phyloP scores from a whole-genome alignment of 441 rosid genomes.

The Breynia disticha region DNA sequence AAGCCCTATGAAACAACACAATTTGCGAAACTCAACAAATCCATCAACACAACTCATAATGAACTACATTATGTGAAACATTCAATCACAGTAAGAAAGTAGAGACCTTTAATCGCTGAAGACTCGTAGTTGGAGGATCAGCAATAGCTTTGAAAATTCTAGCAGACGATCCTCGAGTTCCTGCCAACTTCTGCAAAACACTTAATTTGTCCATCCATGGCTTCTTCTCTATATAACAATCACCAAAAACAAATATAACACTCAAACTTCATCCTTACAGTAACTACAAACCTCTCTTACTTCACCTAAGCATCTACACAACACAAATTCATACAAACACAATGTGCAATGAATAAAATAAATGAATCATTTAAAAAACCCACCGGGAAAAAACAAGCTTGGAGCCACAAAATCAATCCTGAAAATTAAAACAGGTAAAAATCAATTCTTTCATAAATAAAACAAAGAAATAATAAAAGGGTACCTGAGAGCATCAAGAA shows the following conservation, averaged over 20 bases:
- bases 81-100: not conserved
- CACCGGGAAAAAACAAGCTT: constrained; percentile 60
- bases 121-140: constrained; percentile 95
- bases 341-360: too few species aligned
- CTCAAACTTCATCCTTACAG: not conserved
- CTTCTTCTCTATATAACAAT: constrained; percentile 28
- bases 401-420: constrained; percentile 92
- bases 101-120: constrained; percentile 79
- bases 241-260: constrained; percentile 1
- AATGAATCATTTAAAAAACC: constrained; percentile 1
- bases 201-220: constrained; percentile 90
- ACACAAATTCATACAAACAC: too few species aligned
- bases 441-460: not conserved
- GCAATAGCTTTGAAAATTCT: constrained; percentile 90
- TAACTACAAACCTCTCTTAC: not conserved
- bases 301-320: not conserved
- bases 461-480: not conserved
- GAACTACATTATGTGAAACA: too few species aligned
- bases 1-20: constrained; percentile 48
- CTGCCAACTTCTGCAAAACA: constrained; percentile 69
- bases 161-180: constrained; percentile 44
- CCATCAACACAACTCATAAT: too few species aligned
- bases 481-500: constrained; percentile 85
- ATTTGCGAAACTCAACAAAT: not conserved
- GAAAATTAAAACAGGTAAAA: constrained; percentile 9